These are phyloP conservation scores for Phytophthora hybrid DNA, from an alignment of 352 stramenopile species.

Conservation along the genomic window DNA sequence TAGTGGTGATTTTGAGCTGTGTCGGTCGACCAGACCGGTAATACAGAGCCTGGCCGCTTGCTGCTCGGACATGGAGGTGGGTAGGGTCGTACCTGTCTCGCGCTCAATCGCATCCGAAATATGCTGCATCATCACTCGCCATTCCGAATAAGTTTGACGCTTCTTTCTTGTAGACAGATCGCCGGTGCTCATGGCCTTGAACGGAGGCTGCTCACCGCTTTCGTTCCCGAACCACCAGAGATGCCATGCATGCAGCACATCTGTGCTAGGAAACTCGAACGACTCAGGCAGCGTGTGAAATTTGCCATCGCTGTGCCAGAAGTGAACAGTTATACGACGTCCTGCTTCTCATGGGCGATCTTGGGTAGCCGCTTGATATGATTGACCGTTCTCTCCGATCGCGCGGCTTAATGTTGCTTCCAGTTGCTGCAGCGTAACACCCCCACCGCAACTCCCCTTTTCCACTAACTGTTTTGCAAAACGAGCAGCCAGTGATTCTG, in stretches of 20 bases:
- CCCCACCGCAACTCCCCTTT: not conserved
- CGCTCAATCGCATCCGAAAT: slow-evolving; percentile 8
- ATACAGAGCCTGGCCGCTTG: slow-evolving; percentile 9
- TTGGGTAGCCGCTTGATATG: not conserved
- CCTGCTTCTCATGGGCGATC: not conserved
- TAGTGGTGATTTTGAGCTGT: slow-evolving; percentile 20
- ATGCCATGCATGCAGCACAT: slow-evolving; percentile 10
- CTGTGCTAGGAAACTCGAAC: slow-evolving; percentile 7
- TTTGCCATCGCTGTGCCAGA: slow-evolving; percentile 7
- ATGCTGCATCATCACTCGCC: slow-evolving; percentile 21
- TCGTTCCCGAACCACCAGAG: slow-evolving; percentile 18
- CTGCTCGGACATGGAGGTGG: slow-evolving; percentile 17
- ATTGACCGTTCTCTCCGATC: not conserved
- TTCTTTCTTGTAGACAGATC: slow-evolving; percentile 23
- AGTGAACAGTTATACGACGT: not conserved
- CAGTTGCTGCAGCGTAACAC: slow-evolving; percentile 1
- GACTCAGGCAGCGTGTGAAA: slow-evolving; percentile 1
- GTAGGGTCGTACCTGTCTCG: not conserved
- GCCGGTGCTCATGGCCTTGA: not conserved
- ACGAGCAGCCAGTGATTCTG: not conserved
- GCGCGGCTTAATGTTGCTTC: not conserved
- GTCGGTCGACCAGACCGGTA: slow-evolving; percentile 5
- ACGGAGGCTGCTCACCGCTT: slow-evolving; percentile 3
- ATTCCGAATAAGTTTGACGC: slow-evolving; percentile 23
- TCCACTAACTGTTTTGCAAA: slow-evolving; percentile 1